A percentile compares a stretch with the other conserved stretches of the same genome.
Evolutionary conservation across 2,329 filamentous ascomycete genomes (phyloP).

Genomic region (Sporothrix sp.): DNA sequence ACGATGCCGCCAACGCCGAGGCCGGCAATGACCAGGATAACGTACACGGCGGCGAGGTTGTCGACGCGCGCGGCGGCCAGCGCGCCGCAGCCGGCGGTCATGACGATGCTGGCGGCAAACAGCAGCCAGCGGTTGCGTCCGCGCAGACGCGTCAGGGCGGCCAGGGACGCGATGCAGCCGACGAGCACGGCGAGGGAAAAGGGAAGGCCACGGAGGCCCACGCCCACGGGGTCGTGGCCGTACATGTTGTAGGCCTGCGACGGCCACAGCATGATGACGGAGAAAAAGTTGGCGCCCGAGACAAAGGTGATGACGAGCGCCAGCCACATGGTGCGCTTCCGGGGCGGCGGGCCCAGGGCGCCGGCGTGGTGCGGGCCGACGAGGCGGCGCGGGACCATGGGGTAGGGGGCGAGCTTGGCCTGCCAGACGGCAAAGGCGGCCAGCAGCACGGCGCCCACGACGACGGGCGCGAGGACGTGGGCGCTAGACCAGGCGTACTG

Average conservation of each 20-base stretch:
- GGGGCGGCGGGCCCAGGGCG: constrained; percentile 6
- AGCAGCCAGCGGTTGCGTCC: constrained; percentile 52
- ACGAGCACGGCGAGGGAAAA: constrained; percentile 54
- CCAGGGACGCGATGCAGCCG: constrained; percentile 50
- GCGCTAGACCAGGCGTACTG: constrained; percentile 29
- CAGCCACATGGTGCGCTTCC: constrained; percentile 35
- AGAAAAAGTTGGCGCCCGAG: constrained; percentile 50
- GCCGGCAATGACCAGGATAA: constrained; percentile 49
- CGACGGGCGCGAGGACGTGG: constrained; percentile 37
- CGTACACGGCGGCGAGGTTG: constrained; percentile 46
- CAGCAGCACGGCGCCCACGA: constrained; percentile 41
- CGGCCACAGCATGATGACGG: constrained; percentile 50
- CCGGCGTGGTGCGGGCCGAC: constrained; percentile 20
- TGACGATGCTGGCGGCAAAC: constrained; percentile 48
- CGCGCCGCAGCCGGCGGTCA: constrained; percentile 54
- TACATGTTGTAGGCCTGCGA: constrained; percentile 57
- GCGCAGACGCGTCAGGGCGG: constrained; percentile 45
- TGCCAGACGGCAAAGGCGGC: constrained; percentile 47
- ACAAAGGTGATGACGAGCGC: constrained; percentile 50
- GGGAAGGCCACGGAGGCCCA: constrained; percentile 56
- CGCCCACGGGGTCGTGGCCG: constrained; percentile 51
- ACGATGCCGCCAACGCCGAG: constrained; percentile 59
- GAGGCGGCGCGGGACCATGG: constrained; percentile 41
- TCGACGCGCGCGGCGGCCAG: constrained; percentile 39
- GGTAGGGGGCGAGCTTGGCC: constrained; percentile 43